Base-by-base conservation (phyloP, 371 early-diverging fungal species). In the Circinella umbellata region DNA sequence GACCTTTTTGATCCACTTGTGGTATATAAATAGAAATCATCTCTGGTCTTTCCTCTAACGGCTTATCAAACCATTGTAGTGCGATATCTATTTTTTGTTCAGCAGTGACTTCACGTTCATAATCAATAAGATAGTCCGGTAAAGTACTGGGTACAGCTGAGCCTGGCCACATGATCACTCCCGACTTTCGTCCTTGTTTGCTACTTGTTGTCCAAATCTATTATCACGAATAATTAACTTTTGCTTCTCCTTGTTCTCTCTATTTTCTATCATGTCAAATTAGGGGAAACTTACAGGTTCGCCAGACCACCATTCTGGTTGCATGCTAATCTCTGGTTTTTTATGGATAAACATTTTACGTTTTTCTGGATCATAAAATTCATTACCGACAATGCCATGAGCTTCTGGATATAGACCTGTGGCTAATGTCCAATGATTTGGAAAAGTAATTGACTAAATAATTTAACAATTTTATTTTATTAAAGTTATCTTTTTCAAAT, bases 341-440 rank as follows among this genome's bases (percentile, higher is more conserved):
- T 84, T 89, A 81, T 96, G 95, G 18, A 83, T 83, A 79, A 97
- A 98, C 1, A 89, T 86, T 46, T 89, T 91, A 55, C 94, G 86
- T 0, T 90, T 61, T 3, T 27, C 62, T 0, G 94, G 90, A 73
- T 96, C 98, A 70, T 88, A 94, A 73, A 98, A 98, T 36, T 81
- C 83, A 76, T 98, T 98, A 60, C 88, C 91, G 0, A 98, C 93
- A 64, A 98, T 97, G 9, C 98, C 98, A 73, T 98, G 98, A 6
- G 88, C 80, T 59, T 94, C 93, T 0, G 98, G 97, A 74, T 92
- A 95, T 47, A 97, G 76, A 11, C 98, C 98, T 5, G 98, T 98
- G 3, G 87, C 93, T 36, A 98, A 77, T 1, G 96, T 88, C 80
- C 94, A 97, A 76, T 98, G 98, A 79, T 98, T 98, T 7, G 98